phyloP scores from a whole-genome alignment of 2,329 filamentous ascomycete species.

The Colletotrichum paranaense region DNA sequence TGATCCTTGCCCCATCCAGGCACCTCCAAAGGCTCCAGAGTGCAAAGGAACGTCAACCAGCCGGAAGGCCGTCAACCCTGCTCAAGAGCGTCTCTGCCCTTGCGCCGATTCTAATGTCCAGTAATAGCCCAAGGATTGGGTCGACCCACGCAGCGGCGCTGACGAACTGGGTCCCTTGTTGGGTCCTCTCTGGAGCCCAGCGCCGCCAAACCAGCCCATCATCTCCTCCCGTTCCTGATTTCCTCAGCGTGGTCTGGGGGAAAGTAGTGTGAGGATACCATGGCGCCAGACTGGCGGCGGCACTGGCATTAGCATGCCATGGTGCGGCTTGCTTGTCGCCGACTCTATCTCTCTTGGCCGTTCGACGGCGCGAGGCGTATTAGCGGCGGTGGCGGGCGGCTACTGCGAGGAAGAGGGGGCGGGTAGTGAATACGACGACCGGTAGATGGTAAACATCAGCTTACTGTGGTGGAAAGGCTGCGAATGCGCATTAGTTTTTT shows the following conservation, averaged over 20 bases:
- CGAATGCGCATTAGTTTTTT: not conserved
- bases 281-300: not conserved
- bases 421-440: not conserved
- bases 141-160: conserved; percentile 25
- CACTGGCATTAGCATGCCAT: not conserved
- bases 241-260: not conserved
- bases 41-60: conserved; percentile 26
- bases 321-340: conserved; percentile 3
- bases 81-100: conserved; percentile 1
- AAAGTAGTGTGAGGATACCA: not conserved
- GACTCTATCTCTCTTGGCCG: not conserved
- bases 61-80: conserved; percentile 5
- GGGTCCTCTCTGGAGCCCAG: not conserved
- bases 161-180: conserved; percentile 18
- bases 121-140: conserved; percentile 32
- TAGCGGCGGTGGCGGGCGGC: not conserved
- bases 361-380: not conserved
- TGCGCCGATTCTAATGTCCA: conserved; percentile 23
- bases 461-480: not conserved
- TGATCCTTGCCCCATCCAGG: conserved; percentile 17
- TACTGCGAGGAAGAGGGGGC: conserved; percentile 3
- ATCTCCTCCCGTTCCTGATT: not conserved
- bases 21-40: not conserved
- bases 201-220: not conserved
- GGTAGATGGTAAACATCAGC: not conserved